Percentiles rank a stretch among this genome's conserved stretches.
These are phyloP conservation scores for Trichocladium uniseriatum DNA, from an alignment of 495 filamentous ascomycete genomes.

Conservation along the genomic window DNA sequence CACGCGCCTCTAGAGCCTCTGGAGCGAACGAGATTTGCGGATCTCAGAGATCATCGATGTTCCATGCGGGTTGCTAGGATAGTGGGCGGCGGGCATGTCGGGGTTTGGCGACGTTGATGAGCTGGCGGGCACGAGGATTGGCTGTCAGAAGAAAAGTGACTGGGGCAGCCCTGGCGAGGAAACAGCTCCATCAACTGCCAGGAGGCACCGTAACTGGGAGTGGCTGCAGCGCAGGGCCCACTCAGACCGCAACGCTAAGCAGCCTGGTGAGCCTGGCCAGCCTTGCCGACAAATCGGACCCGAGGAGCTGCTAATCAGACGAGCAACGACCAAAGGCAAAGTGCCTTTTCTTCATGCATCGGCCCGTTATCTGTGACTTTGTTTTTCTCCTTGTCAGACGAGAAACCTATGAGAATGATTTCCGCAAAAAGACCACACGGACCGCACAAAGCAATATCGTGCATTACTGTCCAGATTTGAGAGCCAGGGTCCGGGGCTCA, in stretches of 20 bases:
- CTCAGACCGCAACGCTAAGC: not conserved
- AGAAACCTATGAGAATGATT: too few relatives aligned
- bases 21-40: conserved; percentile 18
- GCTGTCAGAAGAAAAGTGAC: conserved; percentile 6
- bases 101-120: conserved; percentile 29
- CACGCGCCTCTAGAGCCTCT: conserved; percentile 12
- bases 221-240: not conserved
- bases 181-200: not conserved
- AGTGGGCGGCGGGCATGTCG: conserved; percentile 8
- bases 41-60: conserved; percentile 20
- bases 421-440: too few relatives aligned
- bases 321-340: too few relatives aligned
- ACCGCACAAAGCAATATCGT: too few relatives aligned
- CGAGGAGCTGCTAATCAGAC: too few relatives aligned
- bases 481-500: not conserved
- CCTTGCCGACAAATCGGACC: not conserved
- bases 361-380: too few relatives aligned
- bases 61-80: conserved; percentile 22
- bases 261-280: not conserved
- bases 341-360: too few relatives aligned
- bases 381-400: too few relatives aligned
- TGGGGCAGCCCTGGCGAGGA: not conserved
- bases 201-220: not conserved
- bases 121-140: conserved; percentile 29
- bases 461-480: not conserved